Base-by-base conservation (phyloP, 129 eudicot genomes). In the Rutidosis leptorrhynchoides region DNA sequence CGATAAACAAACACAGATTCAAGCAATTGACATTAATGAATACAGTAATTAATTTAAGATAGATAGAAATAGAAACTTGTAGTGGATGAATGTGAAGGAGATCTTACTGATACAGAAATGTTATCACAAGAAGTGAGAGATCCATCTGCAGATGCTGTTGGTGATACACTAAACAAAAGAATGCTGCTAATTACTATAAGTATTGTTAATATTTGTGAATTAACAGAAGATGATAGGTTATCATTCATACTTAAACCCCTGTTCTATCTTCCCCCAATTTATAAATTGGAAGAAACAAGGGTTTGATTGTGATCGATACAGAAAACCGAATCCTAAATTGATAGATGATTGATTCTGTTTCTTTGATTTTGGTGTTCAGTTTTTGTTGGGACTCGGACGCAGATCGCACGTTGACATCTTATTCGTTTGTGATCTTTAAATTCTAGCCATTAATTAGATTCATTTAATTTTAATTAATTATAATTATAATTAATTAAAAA, bases 71-170 rank as follows among this genome's bases (percentile, higher is more conserved):
- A 7, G 12, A 22, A 5, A 19, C 2, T 6, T 25, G n/a, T 53
- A 75, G 48, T 23, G 56, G 56, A 42, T 6, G 9, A 57, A 29
- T 67, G 60, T 51, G 46, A 58, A 58, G 24, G 46, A 67, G 69
- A 67, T 75, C 74, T 67, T 58, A 67, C 79, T 59, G 79, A 55
- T 25, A 75, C 74, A 67, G 79, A 67, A 35, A 27, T 22, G 63
- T 75, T 61, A 35, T 75, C 65, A 59, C 80, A 75, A 60, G 73
- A 75, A 43, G 69, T 74, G 68, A 74, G 63, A 67, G 79, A 75
- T 75, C 70, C 80, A 23, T 71, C 74, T 20, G 74, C 80, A 52
- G 20, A 60, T 75, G 75, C 64, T 60, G 75, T 40, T 40, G 46
- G 46, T 40, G 46, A 40, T 40, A 40, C 46, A 12, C 11, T 40